Evolutionary conservation across 208 protist species (phyloP).

Genomic region (Porcisia hertigi): DNA sequence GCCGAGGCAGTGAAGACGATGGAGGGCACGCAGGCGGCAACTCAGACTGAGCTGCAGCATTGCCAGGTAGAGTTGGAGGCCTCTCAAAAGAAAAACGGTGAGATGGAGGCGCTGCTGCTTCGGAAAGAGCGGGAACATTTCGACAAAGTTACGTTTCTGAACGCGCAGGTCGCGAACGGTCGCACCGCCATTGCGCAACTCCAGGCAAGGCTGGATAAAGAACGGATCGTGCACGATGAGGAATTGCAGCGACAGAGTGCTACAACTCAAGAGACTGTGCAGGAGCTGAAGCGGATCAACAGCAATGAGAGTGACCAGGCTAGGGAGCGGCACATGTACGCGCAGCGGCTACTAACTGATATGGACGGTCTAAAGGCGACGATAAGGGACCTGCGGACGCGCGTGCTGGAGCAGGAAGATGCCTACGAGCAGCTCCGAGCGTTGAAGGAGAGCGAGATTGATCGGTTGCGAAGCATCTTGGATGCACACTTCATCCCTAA

Average conservation of each 20-base stretch:
- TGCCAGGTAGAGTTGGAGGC: slow-evolving; percentile 64
- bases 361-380: slow-evolving; percentile 45
- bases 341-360: slow-evolving; percentile 53
- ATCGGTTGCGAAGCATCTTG: slow-evolving; percentile 56
- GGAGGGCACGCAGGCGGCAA: slow-evolving; percentile 28
- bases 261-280: slow-evolving; percentile 32
- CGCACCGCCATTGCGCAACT: slow-evolving; percentile 71
- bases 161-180: slow-evolving; percentile 85
- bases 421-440: slow-evolving; percentile 28
- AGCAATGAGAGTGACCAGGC: slow-evolving; percentile 23
- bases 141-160: slow-evolving; percentile 87
- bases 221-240: slow-evolving; percentile 41
- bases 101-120: slow-evolving; percentile 64
- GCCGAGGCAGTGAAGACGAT: slow-evolving; percentile 32
- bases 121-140: slow-evolving; percentile 79
- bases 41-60: slow-evolving; percentile 39
- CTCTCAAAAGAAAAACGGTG: slow-evolving; percentile 57
- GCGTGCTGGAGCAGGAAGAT: slow-evolving; percentile 33
- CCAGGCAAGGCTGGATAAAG: slow-evolving; percentile 57
- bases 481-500: slow-evolving; percentile 85
- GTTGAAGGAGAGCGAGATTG: slow-evolving; percentile 60
- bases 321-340: slow-evolving; percentile 21
- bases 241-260: slow-evolving; percentile 40
- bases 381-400: slow-evolving; percentile 18
- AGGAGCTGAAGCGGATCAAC: slow-evolving; percentile 34